phyloP scores from a whole-genome alignment of 164 flowering plant species.

The Protea cynaroides region DNA sequence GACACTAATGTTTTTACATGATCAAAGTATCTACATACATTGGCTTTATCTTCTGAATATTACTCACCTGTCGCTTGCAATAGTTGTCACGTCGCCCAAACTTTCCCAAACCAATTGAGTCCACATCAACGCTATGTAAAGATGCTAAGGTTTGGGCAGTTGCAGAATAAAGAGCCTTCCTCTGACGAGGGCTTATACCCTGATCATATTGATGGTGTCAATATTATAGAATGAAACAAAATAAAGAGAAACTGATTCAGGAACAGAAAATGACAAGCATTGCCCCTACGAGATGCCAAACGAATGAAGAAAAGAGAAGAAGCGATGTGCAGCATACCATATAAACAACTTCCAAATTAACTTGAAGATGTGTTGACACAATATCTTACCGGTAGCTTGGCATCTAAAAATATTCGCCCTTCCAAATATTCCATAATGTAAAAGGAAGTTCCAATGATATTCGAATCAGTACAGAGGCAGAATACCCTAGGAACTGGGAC shows the following conservation, averaged over 20 bases:
- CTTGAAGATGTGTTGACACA: neutral
- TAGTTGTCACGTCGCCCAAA: conserved; percentile 72
- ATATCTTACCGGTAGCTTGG: conserved; percentile 60
- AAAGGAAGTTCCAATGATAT: conserved; percentile 82
- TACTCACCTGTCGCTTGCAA: conserved; percentile 78
- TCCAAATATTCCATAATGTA: conserved; percentile 95
- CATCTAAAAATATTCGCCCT: conserved; percentile 77
- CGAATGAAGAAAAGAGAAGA: neutral
- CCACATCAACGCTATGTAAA: conserved; percentile 69
- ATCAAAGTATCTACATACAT: neutral
- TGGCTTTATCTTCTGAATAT: neutral
- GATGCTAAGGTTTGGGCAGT: conserved; percentile 68
- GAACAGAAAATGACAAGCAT: neutral
- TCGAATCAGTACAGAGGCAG: conserved; percentile 74
- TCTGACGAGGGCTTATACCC: conserved; percentile 62
- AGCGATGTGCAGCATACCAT: neutral
- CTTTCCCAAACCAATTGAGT: conserved; percentile 63
- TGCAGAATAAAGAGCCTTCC: conserved; percentile 58
- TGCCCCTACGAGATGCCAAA: neutral
- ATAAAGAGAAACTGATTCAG: neutral
- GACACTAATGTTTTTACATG: neutral
- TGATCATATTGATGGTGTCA: conserved; percentile 17
- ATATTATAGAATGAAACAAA: neutral
- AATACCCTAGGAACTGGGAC: conserved; percentile 92
- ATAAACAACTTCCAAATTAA: neutral